Evolutionary conservation across 2,329 filamentous ascomycete species (phyloP).

Genomic region (Aspergillus jensenii): DNA sequence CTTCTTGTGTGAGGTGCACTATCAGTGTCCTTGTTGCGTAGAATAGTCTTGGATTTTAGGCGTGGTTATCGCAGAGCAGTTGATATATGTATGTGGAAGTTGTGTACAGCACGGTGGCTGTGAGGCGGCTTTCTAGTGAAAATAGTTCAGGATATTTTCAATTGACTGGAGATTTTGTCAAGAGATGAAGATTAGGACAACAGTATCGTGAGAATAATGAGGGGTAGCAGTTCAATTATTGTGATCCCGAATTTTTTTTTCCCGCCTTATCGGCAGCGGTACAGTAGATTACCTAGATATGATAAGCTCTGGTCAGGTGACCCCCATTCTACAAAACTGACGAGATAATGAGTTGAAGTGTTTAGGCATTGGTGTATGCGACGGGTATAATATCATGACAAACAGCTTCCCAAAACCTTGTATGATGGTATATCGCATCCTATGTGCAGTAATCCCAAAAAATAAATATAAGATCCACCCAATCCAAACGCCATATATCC

Average conservation of each 20-base stretch:
- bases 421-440: not conserved
- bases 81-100: not conserved
- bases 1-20: not conserved
- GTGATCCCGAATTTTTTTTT: slow-evolving; percentile 7
- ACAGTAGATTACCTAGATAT: slow-evolving; percentile 9
- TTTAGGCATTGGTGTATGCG: not conserved
- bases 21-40: not conserved
- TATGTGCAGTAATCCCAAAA: not conserved
- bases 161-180: not conserved
- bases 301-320: slow-evolving; percentile 12
- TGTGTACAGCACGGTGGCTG: too few relatives aligned
- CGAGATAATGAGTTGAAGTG: not conserved
- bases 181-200: not conserved
- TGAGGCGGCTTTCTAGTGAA: not conserved
- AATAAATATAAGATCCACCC: not conserved
- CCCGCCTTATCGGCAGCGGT: not conserved
- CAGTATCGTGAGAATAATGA: not conserved
- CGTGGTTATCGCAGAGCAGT: not conserved
- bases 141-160: not conserved
- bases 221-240: not conserved
- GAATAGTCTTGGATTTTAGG: not conserved
- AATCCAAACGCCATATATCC: slow-evolving; percentile 13
- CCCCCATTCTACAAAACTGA: not conserved
- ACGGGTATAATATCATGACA: slow-evolving; percentile 11
- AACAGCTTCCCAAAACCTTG: not conserved